Evolutionary conservation across 371 early-diverging fungal species (phyloP).

Genomic region (Rhizopus stolonifer): DNA sequence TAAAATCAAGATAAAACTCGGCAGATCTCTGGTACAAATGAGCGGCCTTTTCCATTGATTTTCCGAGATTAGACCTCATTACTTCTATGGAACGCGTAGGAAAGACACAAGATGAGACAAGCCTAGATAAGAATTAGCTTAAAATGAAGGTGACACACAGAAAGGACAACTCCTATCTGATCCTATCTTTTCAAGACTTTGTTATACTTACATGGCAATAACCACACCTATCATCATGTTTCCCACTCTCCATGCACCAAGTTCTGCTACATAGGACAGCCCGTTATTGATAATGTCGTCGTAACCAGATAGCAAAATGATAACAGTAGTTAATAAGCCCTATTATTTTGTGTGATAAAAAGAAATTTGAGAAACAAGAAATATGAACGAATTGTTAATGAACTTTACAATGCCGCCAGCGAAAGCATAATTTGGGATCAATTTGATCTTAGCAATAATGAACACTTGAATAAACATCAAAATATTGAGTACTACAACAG

Average conservation of each 20-base stretch:
- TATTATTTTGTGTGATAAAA: slow-evolving; percentile 7
- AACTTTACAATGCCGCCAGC: slow-evolving; percentile 41
- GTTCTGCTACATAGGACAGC: slow-evolving; percentile 22
- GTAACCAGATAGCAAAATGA: slow-evolving; percentile 39
- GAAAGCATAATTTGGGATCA: slow-evolving; percentile 29
- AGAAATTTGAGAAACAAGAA: neutral
- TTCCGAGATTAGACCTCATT: slow-evolving; percentile 38
- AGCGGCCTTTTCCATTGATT: slow-evolving; percentile 36
- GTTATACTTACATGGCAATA: slow-evolving; percentile 34
- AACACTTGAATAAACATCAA: slow-evolving; percentile 38
- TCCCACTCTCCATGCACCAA: slow-evolving; percentile 37
- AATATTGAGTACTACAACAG: slow-evolving; percentile 25
- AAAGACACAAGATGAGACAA: slow-evolving; percentile 30
- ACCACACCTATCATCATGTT: slow-evolving; percentile 38
- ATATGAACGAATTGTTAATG: neutral
- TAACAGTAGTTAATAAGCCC: slow-evolving; percentile 32
- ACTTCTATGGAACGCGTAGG: slow-evolving; percentile 32
- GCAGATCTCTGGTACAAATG: slow-evolving; percentile 33
- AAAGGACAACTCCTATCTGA: neutral
- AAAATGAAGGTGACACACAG: neutral
- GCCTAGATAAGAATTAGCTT: slow-evolving; percentile 7
- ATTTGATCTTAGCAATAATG: slow-evolving; percentile 33
- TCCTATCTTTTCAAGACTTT: neutral
- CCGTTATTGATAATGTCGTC: slow-evolving; percentile 26
- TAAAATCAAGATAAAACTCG: slow-evolving; percentile 29